Evolutionary conservation across 805 yeast genomes (phyloP).

Genomic region (Wickerhamomyces canadensis): DNA sequence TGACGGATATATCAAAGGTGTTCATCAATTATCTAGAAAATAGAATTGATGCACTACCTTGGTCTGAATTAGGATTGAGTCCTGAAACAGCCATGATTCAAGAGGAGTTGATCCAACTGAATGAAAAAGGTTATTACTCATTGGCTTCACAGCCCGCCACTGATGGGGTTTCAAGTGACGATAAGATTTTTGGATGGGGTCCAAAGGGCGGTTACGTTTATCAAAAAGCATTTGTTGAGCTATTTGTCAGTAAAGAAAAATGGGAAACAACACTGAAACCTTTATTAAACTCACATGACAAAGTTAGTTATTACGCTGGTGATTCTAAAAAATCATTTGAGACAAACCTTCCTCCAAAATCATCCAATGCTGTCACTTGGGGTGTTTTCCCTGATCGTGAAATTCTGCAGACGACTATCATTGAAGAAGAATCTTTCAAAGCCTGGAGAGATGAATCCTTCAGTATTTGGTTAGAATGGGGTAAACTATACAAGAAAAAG

Average conservation of each 20-base stretch:
- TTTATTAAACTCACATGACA: slow-evolving; percentile 39
- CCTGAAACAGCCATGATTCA: slow-evolving; percentile 92
- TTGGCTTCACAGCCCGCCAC: slow-evolving; percentile 96
- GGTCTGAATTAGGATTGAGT: slow-evolving; percentile 82
- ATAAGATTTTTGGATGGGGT: slow-evolving; percentile 96
- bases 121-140: slow-evolving; percentile 72
- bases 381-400: slow-evolving; percentile 93
- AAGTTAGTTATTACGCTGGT: slow-evolving; percentile 71
- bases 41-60: slow-evolving; percentile 76
- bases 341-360: slow-evolving; percentile 49
- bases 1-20: slow-evolving; percentile 55
- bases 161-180: slow-evolving; percentile 71
- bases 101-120: slow-evolving; percentile 79
- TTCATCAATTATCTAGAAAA: slow-evolving; percentile 72
- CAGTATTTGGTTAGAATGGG: slow-evolving; percentile 90
- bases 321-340: slow-evolving; percentile 52
- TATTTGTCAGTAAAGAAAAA: slow-evolving; percentile 66
- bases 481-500: slow-evolving; percentile 57
- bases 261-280: slow-evolving; percentile 60
- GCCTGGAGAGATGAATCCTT: slow-evolving; percentile 98
- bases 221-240: slow-evolving; percentile 91
- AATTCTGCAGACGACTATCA: slow-evolving; percentile 85
- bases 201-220: slow-evolving; percentile 83
- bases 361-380: slow-evolving; percentile 91
- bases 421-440: slow-evolving; percentile 86